Base-by-base conservation (phyloP, 257 asterid species). In the Scutellaria minor region DNA sequence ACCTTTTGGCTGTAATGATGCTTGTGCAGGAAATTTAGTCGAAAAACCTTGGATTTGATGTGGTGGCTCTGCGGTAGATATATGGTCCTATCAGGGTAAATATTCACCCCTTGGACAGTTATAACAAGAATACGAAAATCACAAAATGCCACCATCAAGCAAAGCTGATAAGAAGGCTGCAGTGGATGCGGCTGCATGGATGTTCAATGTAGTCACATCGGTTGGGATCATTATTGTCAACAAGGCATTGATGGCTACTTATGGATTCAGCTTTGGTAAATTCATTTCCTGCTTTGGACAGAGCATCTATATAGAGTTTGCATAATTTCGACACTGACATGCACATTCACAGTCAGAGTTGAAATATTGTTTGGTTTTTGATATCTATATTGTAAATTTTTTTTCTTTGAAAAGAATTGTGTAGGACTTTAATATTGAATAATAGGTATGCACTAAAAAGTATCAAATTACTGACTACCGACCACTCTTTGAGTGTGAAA, bases 161-260 rank as follows among this genome's bases (percentile, higher is more conserved):
- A 89, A 87, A 88, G 98, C 96, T 64, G 94, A 95, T 68, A 88
- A 95, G 85, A 95, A 92, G 84, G 99, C 99, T 77, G 82, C 98
- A 53, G 83, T 86, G 37, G 97, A 91, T 84, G 88, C 90, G 11
- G 96, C 90, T 55, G 98, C 98, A 69, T 95, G 98, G 99, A 75
- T 81, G 91, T 90, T 95, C 88, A 95, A 95, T 78, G 96, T 95
- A 60, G 98, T 91, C 68, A 89, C 98, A 64, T 94, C 99, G 14
- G 99, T 92, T 69, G 99, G 99, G 74, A 86, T 95, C 61, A 95
- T 95, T 58, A 87, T 95, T 73, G 97, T 91, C 80, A 95, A 95
- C 72, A 95, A 95, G 86, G 97, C 99, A 64, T 86, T 94, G 59
- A 94, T 92, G 99, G 98, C 95, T 82, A 89, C 87, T 41, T 95